Conservation (phyloP, 495 filamentous ascomycete species). For the Neurospora sp. region DNA sequence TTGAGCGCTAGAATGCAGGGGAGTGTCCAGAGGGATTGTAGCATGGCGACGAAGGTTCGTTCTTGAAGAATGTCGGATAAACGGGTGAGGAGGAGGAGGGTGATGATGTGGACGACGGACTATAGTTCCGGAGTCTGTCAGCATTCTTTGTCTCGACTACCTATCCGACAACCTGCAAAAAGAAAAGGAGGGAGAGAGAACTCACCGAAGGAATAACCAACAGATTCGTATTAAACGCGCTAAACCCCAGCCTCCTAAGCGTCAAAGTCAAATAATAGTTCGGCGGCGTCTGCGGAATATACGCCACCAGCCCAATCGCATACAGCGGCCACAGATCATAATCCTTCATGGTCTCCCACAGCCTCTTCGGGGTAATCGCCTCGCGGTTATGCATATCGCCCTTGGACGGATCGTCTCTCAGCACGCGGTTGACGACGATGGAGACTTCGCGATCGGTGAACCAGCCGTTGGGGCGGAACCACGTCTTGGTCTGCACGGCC, state of each 20-base stretch:
- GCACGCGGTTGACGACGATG: slow-evolving; percentile 41
- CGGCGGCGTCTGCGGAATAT: slow-evolving; percentile 47
- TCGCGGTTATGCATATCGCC: slow-evolving; percentile 52
- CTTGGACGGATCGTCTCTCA: slow-evolving; percentile 45
- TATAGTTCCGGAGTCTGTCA: slow-evolving; percentile 33
- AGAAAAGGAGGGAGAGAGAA: background rate
- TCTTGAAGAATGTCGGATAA: slow-evolving; percentile 50
- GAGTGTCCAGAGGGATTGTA: slow-evolving; percentile 48
- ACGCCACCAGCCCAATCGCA: slow-evolving; percentile 48
- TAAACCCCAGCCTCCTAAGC: slow-evolving; percentile 50
- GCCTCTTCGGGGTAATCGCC: slow-evolving; percentile 45
- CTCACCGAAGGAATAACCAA: slow-evolving; percentile 52
- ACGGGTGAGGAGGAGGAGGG: slow-evolving; percentile 40
- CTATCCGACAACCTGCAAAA: too few relatives aligned
- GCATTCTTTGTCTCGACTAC: background rate
- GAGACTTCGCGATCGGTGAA: slow-evolving; percentile 42
- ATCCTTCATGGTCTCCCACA: slow-evolving; percentile 53
- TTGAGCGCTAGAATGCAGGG: slow-evolving; percentile 44
- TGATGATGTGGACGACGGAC: slow-evolving; percentile 36
- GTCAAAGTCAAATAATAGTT: slow-evolving; percentile 55
- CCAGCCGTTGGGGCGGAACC: slow-evolving; percentile 40
- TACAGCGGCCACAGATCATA: slow-evolving; percentile 71
- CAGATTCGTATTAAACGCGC: slow-evolving; percentile 58
- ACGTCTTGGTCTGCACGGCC: slow-evolving; percentile 41
- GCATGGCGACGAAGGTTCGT: slow-evolving; percentile 41